Evolutionary conservation across 768 basidiomycete species (phyloP).

Genomic region (Hygrocybe coccinea): DNA sequence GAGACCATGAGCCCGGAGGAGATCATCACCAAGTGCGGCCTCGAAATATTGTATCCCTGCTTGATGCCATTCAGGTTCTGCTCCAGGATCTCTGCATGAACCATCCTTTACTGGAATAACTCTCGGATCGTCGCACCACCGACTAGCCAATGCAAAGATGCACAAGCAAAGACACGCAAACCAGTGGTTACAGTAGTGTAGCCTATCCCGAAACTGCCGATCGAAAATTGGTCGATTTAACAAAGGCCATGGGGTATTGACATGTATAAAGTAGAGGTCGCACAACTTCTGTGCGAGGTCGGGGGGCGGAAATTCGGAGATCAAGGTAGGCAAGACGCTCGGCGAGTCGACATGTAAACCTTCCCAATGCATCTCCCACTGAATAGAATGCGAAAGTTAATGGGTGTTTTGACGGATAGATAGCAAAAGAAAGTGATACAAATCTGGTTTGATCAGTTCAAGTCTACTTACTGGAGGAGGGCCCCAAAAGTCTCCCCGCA

Average conservation of each 20-base stretch:
- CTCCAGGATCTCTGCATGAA: conserved; percentile 21
- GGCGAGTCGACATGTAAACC: conserved; percentile 33
- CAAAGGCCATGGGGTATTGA: conserved; percentile 58
- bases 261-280: conserved; percentile 59
- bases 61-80: conserved; percentile 42
- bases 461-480: conserved; percentile 45
- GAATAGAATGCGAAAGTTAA: background rate
- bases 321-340: conserved; percentile 29
- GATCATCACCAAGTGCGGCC: conserved; percentile 43
- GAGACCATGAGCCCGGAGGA: background rate
- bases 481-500: conserved; percentile 53
- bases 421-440: background rate
- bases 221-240: conserved; percentile 70
- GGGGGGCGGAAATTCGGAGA: conserved; percentile 53
- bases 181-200: conserved; percentile 52
- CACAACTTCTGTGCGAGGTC: conserved; percentile 59
- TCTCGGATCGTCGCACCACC: conserved; percentile 59
- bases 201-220: conserved; percentile 48
- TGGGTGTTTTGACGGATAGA: background rate
- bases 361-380: conserved; percentile 63
- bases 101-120: conserved; percentile 37
- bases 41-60: conserved; percentile 62
- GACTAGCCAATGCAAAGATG: conserved; percentile 65
- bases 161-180: conserved; percentile 59
- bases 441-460: background rate